Conservation (phyloP, 176 grass and related monocot genomes). For the Avena atlantica region DNA sequence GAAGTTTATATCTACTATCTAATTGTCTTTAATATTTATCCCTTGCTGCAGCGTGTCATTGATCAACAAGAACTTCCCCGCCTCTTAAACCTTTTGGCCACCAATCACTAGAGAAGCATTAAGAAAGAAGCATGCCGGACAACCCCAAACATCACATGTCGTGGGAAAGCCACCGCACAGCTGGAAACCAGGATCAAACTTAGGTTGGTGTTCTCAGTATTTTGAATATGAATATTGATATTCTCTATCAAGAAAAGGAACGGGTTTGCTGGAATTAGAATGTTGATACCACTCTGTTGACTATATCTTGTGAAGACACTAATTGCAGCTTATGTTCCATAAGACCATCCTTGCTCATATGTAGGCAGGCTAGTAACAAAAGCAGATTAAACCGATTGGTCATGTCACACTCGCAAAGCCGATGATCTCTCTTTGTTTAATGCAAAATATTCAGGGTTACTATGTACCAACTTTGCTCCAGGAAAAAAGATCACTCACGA, state of each 20-base stretch:
- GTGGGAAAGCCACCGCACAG: not conserved
- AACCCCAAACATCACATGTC: constrained; percentile 77
- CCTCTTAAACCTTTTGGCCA: constrained; percentile 73
- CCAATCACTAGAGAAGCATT: constrained; percentile 93
- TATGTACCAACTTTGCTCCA: too few species aligned
- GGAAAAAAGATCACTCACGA: too few species aligned
- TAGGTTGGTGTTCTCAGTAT: constrained; percentile 55
- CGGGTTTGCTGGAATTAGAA: not conserved
- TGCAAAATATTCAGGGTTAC: too few species aligned
- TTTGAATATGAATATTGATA: not conserved
- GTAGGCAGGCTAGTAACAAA: too few species aligned
- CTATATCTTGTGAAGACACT: too few species aligned
- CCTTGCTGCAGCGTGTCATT: constrained; percentile 70
- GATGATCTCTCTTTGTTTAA: too few species aligned
- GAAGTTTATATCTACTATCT: not conserved
- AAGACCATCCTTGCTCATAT: too few species aligned
- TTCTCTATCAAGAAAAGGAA: not conserved
- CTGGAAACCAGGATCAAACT: constrained; percentile 86
- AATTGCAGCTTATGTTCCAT: too few species aligned
- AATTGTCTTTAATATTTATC: not conserved
- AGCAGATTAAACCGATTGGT: too few species aligned
- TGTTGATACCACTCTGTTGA: not conserved
- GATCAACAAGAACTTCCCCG: constrained; percentile 78
- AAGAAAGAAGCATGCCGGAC: constrained; percentile 98
- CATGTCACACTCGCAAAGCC: too few species aligned